These are phyloP conservation scores for Arthroderma sp. DNA, from an alignment of 2,329 filamentous ascomycete genomes.

Conservation along the genomic window DNA sequence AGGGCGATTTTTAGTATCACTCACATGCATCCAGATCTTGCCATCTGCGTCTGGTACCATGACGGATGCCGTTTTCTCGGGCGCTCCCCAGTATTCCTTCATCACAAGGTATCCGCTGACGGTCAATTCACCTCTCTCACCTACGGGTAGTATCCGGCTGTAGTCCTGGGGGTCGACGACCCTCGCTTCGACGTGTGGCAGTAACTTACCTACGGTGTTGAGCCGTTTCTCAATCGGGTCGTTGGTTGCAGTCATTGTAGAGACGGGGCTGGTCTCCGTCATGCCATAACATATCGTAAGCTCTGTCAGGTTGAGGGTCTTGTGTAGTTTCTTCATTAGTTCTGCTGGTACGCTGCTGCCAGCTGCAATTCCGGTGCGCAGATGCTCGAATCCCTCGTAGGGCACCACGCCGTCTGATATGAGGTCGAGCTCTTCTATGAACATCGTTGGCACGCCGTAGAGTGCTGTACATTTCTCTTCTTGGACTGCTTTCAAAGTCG, in stretches of 20 bases:
- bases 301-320: slow-evolving; percentile 61
- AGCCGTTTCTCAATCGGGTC: slow-evolving; percentile 65
- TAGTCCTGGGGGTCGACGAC: slow-evolving; percentile 60
- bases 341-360: slow-evolving; percentile 74
- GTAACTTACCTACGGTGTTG: slow-evolving; percentile 61
- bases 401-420: slow-evolving; percentile 44
- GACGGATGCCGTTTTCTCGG: slow-evolving; percentile 55
- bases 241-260: slow-evolving; percentile 65
- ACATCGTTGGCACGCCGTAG: slow-evolving; percentile 92
- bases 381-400: slow-evolving; percentile 46
- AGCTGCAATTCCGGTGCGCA: slow-evolving; percentile 84
- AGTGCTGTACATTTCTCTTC: slow-evolving; percentile 55
- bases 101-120: slow-evolving; percentile 78
- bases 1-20: slow-evolving; percentile 18
- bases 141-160: slow-evolving; percentile 47
- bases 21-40: slow-evolving; percentile 64
- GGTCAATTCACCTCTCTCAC: slow-evolving; percentile 65
- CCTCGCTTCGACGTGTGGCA: slow-evolving; percentile 73
- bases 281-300: slow-evolving; percentile 93
- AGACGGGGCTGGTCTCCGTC: slow-evolving; percentile 69
- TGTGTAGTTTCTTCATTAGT: slow-evolving; percentile 56
- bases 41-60: slow-evolving; percentile 45
- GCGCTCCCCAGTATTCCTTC: slow-evolving; percentile 80
- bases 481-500: slow-evolving; percentile 53
- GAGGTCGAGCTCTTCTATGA: slow-evolving; percentile 72